Conservation (phyloP, 805 yeast genomes). For the Metschnikowia proteae region DNA sequence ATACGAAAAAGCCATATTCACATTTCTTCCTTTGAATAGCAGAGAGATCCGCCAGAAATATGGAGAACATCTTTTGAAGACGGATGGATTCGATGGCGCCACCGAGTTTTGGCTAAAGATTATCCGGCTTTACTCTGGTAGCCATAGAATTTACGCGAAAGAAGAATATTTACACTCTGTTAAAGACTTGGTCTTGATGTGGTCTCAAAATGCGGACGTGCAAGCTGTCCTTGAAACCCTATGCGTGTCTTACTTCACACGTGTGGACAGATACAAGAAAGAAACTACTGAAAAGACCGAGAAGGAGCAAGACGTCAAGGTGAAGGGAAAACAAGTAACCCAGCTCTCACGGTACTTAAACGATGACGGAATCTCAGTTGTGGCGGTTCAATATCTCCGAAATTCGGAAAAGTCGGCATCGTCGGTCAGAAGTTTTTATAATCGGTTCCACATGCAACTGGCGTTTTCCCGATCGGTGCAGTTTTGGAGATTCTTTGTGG, state of each 20-base stretch:
- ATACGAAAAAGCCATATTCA: slow-evolving; percentile 50
- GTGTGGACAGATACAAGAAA: slow-evolving; percentile 17
- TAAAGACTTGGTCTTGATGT: slow-evolving; percentile 6
- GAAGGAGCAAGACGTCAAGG: background rate
- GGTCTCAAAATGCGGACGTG: slow-evolving; percentile 18
- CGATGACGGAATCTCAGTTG: slow-evolving; percentile 37
- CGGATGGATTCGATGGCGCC: slow-evolving; percentile 19
- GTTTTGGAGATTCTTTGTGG: slow-evolving; percentile 58
- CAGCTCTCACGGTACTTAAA: slow-evolving; percentile 32
- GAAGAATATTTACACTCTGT: slow-evolving; percentile 18
- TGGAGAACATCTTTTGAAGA: slow-evolving; percentile 21
- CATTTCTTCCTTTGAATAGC: slow-evolving; percentile 33
- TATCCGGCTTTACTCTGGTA: slow-evolving; percentile 24
- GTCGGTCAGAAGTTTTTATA: slow-evolving; percentile 27
- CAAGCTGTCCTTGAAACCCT: slow-evolving; percentile 13
- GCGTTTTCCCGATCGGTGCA: slow-evolving; percentile 37
- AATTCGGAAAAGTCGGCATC: slow-evolving; percentile 22
- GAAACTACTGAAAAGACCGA: slow-evolving; percentile 1
- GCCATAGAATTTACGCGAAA: slow-evolving; percentile 13
- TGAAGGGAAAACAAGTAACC: background rate
- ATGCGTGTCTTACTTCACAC: slow-evolving; percentile 16
- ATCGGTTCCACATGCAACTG: slow-evolving; percentile 23
- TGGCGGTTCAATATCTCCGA: slow-evolving; percentile 26
- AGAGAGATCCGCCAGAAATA: slow-evolving; percentile 25
- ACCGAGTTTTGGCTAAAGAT: slow-evolving; percentile 27